Percentiles rank a stretch among this genome's conserved stretches.
Evolutionary conservation across 2,329 filamentous ascomycete genomes (phyloP).

Genomic region (Colletotrichum aenigma): DNA sequence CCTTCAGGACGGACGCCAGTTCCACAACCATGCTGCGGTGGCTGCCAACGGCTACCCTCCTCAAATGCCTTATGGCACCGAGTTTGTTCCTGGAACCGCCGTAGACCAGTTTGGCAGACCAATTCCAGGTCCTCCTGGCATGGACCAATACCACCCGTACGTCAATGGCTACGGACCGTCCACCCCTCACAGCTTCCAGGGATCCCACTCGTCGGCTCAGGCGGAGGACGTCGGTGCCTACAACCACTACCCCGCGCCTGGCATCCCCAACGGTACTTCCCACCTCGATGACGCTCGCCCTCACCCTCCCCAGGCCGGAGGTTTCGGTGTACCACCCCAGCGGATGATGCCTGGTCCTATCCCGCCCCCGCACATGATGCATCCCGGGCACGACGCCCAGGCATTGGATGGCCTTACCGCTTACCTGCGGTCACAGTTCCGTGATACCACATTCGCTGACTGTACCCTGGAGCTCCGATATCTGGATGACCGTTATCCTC

Average conservation of each 20-base stretch:
- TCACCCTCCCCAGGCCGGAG: background rate
- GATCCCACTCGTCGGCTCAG: conserved; percentile 61
- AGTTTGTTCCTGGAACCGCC: conserved; percentile 35
- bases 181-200: conserved; percentile 66
- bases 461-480: conserved; percentile 52
- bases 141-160: conserved; percentile 37
- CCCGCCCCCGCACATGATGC: conserved; percentile 22
- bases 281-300: conserved; percentile 33
- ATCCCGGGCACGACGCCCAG: conserved; percentile 21
- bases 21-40: conserved; percentile 22
- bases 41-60: conserved; percentile 41
- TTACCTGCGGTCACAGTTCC: conserved; percentile 45
- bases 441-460: conserved; percentile 42
- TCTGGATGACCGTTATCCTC: conserved; percentile 38
- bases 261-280: conserved; percentile 39
- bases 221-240: conserved; percentile 48
- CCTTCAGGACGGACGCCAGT: conserved; percentile 34
- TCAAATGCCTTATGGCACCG: conserved; percentile 38
- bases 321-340: conserved; percentile 25
- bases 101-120: conserved; percentile 44
- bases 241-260: conserved; percentile 42
- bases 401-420: conserved; percentile 39
- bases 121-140: conserved; percentile 31
- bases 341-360: conserved; percentile 33
- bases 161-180: conserved; percentile 53